Evolutionary conservation across 2,329 filamentous ascomycete species (phyloP), one percentile per base, ranked within the genome.

Genomic region (Ophiocordyceps camponoti-saundersi): DNA sequence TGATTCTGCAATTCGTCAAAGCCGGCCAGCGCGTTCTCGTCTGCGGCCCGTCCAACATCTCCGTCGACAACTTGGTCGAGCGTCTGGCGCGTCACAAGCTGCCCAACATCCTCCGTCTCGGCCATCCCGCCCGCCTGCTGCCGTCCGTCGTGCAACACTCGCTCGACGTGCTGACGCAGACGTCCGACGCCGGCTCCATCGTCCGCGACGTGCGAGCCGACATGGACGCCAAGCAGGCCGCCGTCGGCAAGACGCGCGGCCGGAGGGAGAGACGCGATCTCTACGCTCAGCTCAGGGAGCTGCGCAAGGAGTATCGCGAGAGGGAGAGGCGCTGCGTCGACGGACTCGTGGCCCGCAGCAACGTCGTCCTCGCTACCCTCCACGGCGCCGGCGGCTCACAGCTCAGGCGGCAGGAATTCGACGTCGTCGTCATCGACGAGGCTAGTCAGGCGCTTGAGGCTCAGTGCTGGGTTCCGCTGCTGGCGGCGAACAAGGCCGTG

Each of bases 31-130:
- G 88, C 1, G 71, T 96, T 12, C 72, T 96, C 2, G 90, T 96
- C n/a, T 96, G 92, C 57, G 92, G 90, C 0, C 92, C 92, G 0
- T 95, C 87, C 29, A 98, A 98, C 60, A 89, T 98, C 55, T 92
- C 87, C 0, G 92, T 98, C 1, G 92, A 98, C 72, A 98, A 98
- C 59, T 94, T 98, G 48, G 89, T 95, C 10, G 92, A 98, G 64
- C 80, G 92, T 8, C 74, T 96, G 2, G 79, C 88, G 2, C 79
- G 85, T 0, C 84, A 89, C 61, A 88, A 87, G 57, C 72, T 95
- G 1, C 82, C 87, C 0, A n/a, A 6, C 16, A 87, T 96, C 56
- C 75, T 96, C 34, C 82, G 92, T 2, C 76, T 98, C 1, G 92
- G 92, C 1, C 92, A 98, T 62, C 92, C 92, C 0, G 92, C 92